Conservation (phyloP, 768 basidiomycete species). For the Calocera viscosa region DNA sequence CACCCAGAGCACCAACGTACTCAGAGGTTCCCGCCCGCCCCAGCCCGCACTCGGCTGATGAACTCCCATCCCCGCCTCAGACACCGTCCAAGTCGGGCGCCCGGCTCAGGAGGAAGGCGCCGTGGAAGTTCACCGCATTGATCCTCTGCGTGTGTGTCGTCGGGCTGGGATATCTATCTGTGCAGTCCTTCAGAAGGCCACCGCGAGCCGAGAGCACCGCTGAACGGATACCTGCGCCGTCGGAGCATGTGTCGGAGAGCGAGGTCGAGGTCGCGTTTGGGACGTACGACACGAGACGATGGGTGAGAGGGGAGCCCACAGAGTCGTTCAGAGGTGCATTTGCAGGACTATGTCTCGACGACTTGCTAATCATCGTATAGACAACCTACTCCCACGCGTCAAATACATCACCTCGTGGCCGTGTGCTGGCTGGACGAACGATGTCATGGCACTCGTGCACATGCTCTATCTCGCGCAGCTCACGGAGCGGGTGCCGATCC, state of each 20-base stretch:
- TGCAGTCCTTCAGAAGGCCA: not conserved
- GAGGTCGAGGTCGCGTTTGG: not conserved
- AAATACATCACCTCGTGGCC: constrained; percentile 15
- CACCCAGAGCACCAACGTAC: not conserved
- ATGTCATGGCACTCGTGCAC: constrained; percentile 13
- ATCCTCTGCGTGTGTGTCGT: not conserved
- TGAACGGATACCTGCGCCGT: not conserved
- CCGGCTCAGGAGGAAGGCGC: not conserved
- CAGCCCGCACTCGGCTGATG: not conserved
- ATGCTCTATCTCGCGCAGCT: constrained; percentile 44
- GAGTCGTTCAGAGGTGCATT: not conserved
- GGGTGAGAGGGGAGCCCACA: not conserved
- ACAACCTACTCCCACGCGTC: constrained; percentile 11
- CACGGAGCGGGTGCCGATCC: constrained; percentile 43
- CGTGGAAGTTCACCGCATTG: not conserved
- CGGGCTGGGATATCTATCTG: not conserved
- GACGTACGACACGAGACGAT: not conserved
- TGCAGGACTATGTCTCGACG: not conserved
- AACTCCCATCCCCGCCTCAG: not conserved
- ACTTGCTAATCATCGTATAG: not conserved
- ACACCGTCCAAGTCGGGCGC: not conserved
- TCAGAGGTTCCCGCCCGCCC: not conserved
- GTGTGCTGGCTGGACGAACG: constrained; percentile 13
- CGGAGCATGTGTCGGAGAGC: not conserved
- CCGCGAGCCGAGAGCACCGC: not conserved